Conservation (phyloP, 441 rosid species). For the California macrophylla region DNA sequence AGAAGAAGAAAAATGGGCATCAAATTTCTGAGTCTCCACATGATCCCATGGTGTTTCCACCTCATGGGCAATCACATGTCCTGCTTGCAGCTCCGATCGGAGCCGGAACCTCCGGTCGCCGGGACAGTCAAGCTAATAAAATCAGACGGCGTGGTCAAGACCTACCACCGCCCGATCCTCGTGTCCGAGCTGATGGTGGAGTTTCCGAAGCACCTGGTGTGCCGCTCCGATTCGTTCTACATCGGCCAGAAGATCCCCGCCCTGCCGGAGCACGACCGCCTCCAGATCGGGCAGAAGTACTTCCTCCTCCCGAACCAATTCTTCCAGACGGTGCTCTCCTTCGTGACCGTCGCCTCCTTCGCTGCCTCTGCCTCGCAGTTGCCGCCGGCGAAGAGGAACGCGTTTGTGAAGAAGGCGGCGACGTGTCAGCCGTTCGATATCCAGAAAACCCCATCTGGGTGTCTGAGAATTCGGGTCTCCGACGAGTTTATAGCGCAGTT, state of each 20-base stretch:
- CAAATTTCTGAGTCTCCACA: slow-evolving; percentile 29
- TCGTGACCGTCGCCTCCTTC: slow-evolving; percentile 56
- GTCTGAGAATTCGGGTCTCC: slow-evolving; percentile 55
- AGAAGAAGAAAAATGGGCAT: slow-evolving; percentile 16
- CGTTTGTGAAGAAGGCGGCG: slow-evolving; percentile 30
- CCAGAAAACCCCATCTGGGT: slow-evolving; percentile 51
- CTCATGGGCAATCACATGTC: slow-evolving; percentile 31
- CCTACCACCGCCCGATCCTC: slow-evolving; percentile 45
- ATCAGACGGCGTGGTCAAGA: slow-evolving; percentile 52
- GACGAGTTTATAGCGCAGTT: slow-evolving; percentile 66
- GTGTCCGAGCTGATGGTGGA: slow-evolving; percentile 53
- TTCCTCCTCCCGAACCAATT: slow-evolving; percentile 65
- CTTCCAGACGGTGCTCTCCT: slow-evolving; percentile 56
- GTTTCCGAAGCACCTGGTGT: slow-evolving; percentile 68
- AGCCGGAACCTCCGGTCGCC: slow-evolving; percentile 11
- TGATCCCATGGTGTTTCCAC: slow-evolving; percentile 36
- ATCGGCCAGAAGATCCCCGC: slow-evolving; percentile 75
- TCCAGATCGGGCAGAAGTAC: slow-evolving; percentile 63
- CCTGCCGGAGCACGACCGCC: slow-evolving; percentile 51
- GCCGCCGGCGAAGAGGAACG: slow-evolving; percentile 17
- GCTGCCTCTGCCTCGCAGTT: slow-evolving; percentile 21
- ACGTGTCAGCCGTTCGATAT: slow-evolving; percentile 50
- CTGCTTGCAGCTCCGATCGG: slow-evolving; percentile 27
- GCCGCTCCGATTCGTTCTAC: slow-evolving; percentile 63
- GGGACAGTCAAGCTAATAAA: slow-evolving; percentile 46